Evolutionary conservation across 164 flowering plant species (phyloP).

Genomic region (Umbilicus rupestris): DNA sequence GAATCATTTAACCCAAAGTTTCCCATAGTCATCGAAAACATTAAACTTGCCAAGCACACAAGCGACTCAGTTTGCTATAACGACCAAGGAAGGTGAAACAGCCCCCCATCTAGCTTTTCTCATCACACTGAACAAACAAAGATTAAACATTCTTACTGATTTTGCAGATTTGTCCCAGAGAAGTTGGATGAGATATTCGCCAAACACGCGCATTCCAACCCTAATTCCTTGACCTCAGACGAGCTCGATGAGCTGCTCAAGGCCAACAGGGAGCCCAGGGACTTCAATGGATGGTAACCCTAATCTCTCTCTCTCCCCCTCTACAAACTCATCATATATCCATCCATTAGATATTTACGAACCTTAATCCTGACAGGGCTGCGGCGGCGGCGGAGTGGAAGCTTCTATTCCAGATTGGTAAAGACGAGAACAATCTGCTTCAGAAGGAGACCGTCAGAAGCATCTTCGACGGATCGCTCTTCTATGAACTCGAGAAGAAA

Average conservation of each 20-base stretch:
- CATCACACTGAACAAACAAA: no score
- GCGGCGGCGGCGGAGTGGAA: conserved; percentile 1
- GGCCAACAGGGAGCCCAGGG: neutral
- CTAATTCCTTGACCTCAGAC: neutral
- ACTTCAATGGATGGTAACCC: conserved; percentile 3
- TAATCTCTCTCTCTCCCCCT: neutral
- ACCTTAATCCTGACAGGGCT: neutral
- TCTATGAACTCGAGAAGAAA: neutral
- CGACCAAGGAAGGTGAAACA: neutral
- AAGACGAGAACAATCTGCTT: neutral
- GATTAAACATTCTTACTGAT: neutral
- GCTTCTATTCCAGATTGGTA: neutral
- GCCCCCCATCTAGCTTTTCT: neutral
- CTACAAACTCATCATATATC: neutral
- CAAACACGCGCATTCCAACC: neutral
- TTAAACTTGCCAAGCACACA: neutral
- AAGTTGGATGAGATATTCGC: conserved; percentile 7
- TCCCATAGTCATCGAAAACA: neutral
- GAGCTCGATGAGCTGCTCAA: neutral
- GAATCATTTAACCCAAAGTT: neutral
- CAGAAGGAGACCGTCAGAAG: neutral
- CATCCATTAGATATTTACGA: neutral
- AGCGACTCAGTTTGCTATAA: neutral
- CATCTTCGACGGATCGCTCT: neutral
- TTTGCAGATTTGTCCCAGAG: neutral